Evolutionary conservation across 805 yeast genomes (phyloP).

Genomic region (Candida anglica): DNA sequence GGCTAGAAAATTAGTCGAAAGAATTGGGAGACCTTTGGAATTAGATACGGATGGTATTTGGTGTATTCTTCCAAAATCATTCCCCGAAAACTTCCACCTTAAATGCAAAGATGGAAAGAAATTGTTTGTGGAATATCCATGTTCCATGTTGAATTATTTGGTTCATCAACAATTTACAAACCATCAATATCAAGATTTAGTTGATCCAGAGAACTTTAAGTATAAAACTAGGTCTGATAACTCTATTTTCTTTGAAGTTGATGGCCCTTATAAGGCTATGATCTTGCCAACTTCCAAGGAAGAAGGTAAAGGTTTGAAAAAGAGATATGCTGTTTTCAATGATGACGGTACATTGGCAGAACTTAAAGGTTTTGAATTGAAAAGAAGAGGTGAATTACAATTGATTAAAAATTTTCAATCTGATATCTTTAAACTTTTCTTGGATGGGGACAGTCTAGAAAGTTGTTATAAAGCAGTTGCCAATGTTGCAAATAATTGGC

Average conservation of each 20-base stretch:
- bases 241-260: slow-evolving; percentile 95
- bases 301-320: slow-evolving; percentile 94
- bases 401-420: slow-evolving; percentile 92
- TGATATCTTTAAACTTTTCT: slow-evolving; percentile 85
- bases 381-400: slow-evolving; percentile 94
- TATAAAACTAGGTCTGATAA: slow-evolving; percentile 84
- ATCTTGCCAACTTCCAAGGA: slow-evolving; percentile 94
- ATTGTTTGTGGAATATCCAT: slow-evolving; percentile 80
- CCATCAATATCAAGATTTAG: slow-evolving; percentile 86
- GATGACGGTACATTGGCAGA: slow-evolving; percentile 93
- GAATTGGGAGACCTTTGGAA: slow-evolving; percentile 92
- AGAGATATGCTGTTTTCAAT: slow-evolving; percentile 95
- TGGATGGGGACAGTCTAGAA: slow-evolving; percentile 78
- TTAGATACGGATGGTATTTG: slow-evolving; percentile 99
- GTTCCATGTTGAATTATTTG: slow-evolving; percentile 90
- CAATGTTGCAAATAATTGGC: slow-evolving; percentile 90
- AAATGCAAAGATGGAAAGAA: slow-evolving; percentile 74
- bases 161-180: slow-evolving; percentile 92
- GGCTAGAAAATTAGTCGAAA: slow-evolving; percentile 88
- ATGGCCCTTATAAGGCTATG: slow-evolving; percentile 98
- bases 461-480: slow-evolving; percentile 88
- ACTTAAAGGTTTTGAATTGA: slow-evolving; percentile 92
- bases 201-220: slow-evolving; percentile 61
- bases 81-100: slow-evolving; percentile 84
- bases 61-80: slow-evolving; percentile 93